These are phyloP conservation scores for Leishmania amazonensis DNA, from an alignment of 208 protist genomes.

Conservation along the genomic window DNA sequence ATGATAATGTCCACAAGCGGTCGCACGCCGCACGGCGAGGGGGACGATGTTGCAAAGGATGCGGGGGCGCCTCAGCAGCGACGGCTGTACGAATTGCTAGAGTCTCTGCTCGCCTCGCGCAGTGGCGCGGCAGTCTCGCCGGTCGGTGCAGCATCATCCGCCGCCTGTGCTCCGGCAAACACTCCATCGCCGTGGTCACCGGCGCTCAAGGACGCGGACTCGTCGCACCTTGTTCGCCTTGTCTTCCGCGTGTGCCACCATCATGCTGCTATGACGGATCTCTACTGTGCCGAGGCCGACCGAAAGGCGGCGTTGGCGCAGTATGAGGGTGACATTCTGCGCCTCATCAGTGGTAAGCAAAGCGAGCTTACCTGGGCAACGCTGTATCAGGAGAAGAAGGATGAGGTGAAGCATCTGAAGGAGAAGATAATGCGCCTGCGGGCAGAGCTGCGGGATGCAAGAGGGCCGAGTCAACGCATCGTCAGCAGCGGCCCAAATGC, in stretches of 20 bases:
- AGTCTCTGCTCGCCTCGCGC: constrained; percentile 6
- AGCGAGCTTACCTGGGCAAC: constrained; percentile 35
- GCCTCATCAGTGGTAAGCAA: constrained; percentile 37
- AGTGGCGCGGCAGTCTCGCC: background rate
- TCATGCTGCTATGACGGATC: constrained; percentile 3
- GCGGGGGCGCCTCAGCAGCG: constrained; percentile 2
- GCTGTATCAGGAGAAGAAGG: constrained; percentile 45
- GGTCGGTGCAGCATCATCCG: background rate
- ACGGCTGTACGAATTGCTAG: constrained; percentile 1
- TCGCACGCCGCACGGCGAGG: background rate
- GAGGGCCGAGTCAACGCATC: background rate
- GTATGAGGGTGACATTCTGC: constrained; percentile 43
- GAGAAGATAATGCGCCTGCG: constrained; percentile 40
- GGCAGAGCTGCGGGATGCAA: constrained; percentile 22
- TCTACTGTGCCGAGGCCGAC: constrained; percentile 11
- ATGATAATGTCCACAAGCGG: background rate
- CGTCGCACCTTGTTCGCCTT: constrained; percentile 17
- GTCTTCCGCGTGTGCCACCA: constrained; percentile 5
- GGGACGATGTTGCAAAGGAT: too few relatives aligned
- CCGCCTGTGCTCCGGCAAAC: background rate
- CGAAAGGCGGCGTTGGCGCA: constrained; percentile 21
- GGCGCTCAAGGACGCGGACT: constrained; percentile 11
- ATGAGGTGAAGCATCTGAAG: constrained; percentile 43
- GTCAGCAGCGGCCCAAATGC: background rate
- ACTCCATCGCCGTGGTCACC: background rate